Percentiles rank a stretch among this genome's conserved stretches.
Conservation (phyloP, 2,329 filamentous ascomycete genomes). For the Fusarium penzigii region DNA sequence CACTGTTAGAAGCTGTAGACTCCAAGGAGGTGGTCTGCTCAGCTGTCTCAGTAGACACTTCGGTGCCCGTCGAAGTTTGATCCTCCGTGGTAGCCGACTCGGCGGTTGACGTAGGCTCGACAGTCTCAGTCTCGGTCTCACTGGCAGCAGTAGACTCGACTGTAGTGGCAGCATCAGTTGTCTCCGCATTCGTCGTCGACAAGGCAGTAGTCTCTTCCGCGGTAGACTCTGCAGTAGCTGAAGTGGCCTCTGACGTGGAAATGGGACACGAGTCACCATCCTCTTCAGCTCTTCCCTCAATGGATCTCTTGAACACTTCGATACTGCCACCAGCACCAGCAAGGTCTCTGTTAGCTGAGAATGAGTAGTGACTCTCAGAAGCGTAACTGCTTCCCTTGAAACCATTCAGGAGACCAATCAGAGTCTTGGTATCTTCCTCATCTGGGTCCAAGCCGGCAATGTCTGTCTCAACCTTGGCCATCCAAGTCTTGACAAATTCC, state of each 20-base stretch:
- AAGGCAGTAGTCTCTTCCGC: too few species aligned
- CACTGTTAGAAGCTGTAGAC: too few species aligned
- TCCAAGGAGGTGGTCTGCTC: too few species aligned
- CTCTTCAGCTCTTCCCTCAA: slow-evolving; percentile 1
- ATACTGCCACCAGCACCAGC: not conserved
- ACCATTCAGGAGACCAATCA: not conserved
- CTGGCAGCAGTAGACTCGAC: not conserved
- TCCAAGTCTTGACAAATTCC: slow-evolving; percentile 7
- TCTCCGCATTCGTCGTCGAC: too few species aligned
- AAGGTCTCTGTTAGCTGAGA: slow-evolving; percentile 4
- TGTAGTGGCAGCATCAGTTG: not conserved
- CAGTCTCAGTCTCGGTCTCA: not conserved
- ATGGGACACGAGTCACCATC: too few species aligned
- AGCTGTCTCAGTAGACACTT: not conserved
- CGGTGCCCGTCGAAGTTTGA: not conserved
- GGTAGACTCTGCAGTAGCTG: too few species aligned
- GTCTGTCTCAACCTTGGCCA: not conserved
- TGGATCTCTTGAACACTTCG: not conserved
- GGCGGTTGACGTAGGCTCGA: not conserved
- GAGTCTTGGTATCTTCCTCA: not conserved
- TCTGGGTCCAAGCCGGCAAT: not conserved
- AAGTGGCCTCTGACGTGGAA: too few species aligned
- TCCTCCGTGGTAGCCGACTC: not conserved
- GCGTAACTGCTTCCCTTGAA: slow-evolving; percentile 1
- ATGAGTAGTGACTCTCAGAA: not conserved